Evolutionary conservation across 805 yeast species (phyloP), one percentile per base, ranked within the genome.

Genomic region (Saccharomycopsis schoenii): DNA sequence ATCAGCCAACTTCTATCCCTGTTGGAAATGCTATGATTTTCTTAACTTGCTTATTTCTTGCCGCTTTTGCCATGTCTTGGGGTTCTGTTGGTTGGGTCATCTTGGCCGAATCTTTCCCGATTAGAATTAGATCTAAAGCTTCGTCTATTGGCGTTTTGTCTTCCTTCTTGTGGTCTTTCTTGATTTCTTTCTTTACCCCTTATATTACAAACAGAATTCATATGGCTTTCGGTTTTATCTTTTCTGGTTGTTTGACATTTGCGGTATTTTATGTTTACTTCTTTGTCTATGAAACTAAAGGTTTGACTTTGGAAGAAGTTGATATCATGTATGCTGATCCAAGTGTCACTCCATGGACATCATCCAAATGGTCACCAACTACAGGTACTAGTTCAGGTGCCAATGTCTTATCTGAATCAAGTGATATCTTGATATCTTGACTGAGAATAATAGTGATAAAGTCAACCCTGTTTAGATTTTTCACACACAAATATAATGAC

Each of bases 251-350:
- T 67, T 71, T 83, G 66, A 83, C 75, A 14, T 81, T 76, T 65
- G 74, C 81, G 29, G 68, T 85, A 70, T 76, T 86, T 73, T 89
- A 86, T 72, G 88, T 88, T 59, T 83, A 80, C 78, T 83, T 88
- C 78, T 79, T 80, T 67, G 83, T 89, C 63, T 83, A 84, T 68
- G 93, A 88, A 74, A 89, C 96, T 60, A 84, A 83, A 76, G 96
- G 96, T 62, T 80, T 88, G 68, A 80, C 88, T 55, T 80, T 89
- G 71, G 96, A 89, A 75, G 55, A 62, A 17, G 65, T 62, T 25
- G 65, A 62, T 29, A 60, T 36, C 14, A 25, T 62, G 59, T 62
- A 62, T 21, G 60, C 61, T 36, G 61, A 58, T 43, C 8, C 54
- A 12, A 41, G 19, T 14, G 60, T 60, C 25, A 55, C 37, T 10